Base-by-base conservation (phyloP, 148 eudicot genomes). In the Vaccinium corymbosum region DNA sequence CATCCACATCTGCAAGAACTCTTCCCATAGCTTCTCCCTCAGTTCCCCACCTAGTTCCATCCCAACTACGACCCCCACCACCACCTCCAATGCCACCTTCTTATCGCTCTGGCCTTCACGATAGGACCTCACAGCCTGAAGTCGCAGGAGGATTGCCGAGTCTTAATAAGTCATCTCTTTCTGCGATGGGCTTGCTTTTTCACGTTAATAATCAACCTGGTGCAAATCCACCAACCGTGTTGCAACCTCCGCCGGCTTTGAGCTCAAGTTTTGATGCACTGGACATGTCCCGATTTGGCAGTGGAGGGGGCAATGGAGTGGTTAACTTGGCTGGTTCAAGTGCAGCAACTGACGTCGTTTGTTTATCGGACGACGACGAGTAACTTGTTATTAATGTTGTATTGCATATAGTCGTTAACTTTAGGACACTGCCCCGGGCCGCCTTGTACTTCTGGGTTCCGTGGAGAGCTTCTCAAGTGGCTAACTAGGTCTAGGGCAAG, bases 311-410 rank as follows among this genome's bases (percentile, higher is more conserved):
- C 81, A 84, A 82, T 73, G 84, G 52, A 12, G 78, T 78, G 50
- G 76, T 81, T 81, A 81, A 56, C 56, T 78, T 68, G 62, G 79
- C 66, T 7, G 12, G 72, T 57, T 35, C 87, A 80, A 86, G 50
- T 74, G 85, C 5, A 78, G 86, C 46, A 22, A 3, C 87, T 19
- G 51, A 10, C 3, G 84, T 89, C 57, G 82, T 92, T 9, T 91
- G 93, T 84, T 92, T 90, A 50, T 84, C 91, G 57, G 89, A 91
- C 7, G 95, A 92, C 81, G 97, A 93, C 66, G 94, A 95, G 38
- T 93, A 80, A 85, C 81, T 70, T 61, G 32, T 50, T 16, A 8
- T 52, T 2, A 53, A 12, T 79, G 49, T 62, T 71, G 50, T 62
- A 68, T 12, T 62, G 61, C 76, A 22, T 49, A n/a, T 84, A 22